Conservation (phyloP, 208 protist species). For the Leishmania gerbilli region DNA sequence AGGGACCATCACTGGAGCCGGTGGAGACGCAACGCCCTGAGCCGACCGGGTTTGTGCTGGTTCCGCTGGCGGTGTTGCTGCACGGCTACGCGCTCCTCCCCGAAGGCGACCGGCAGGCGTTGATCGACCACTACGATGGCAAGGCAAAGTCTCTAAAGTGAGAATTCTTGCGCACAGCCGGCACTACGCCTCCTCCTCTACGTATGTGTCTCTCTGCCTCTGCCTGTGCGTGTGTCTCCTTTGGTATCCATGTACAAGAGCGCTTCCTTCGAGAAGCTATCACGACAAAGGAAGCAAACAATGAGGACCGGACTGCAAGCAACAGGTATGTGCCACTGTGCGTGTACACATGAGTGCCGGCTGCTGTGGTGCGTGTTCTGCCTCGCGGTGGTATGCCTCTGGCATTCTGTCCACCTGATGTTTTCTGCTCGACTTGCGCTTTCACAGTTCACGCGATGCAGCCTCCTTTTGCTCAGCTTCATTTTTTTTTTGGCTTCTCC, state of each 20-base stretch:
- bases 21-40: constrained; percentile 70
- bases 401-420: neutral
- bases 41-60: constrained; percentile 81
- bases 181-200: neutral
- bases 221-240: neutral
- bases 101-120: constrained; percentile 51
- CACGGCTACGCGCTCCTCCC: constrained; percentile 84
- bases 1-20: constrained; percentile 68
- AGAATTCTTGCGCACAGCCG: neutral
- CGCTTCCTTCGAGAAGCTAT: neutral
- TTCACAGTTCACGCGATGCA: neutral
- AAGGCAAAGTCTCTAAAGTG: constrained; percentile 20
- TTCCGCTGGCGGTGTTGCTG: constrained; percentile 73
- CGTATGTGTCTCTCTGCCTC: neutral
- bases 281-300: neutral
- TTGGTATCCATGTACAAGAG: neutral
- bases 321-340: neutral
- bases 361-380: neutral
- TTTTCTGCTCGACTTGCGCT: neutral
- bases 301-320: neutral
- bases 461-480: neutral
- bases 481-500: neutral
- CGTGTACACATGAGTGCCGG: neutral
- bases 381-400: neutral
- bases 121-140: constrained; percentile 71